Conservation (phyloP, 306 rosid genomes). For the Alnus glutinosa region DNA sequence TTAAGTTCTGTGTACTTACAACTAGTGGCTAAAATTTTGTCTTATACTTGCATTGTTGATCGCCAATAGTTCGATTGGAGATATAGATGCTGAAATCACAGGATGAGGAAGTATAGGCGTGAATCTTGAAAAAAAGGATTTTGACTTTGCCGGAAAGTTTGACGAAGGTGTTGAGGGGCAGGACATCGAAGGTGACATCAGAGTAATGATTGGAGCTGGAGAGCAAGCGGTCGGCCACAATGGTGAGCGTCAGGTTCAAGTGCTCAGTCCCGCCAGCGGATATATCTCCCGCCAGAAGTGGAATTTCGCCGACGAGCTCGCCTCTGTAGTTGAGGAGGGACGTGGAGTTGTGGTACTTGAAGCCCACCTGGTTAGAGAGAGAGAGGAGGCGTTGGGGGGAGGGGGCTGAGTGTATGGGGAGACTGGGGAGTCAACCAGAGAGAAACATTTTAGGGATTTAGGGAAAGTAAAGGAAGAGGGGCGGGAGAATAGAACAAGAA, state of each 20-base stretch:
- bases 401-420: too few relatives aligned
- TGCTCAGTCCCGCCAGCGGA: conserved; percentile 27
- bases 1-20: not conserved
- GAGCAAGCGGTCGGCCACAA: conserved; percentile 61
- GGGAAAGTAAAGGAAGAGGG: too few relatives aligned
- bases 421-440: too few relatives aligned
- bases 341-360: conserved; percentile 39
- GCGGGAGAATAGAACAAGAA: too few relatives aligned
- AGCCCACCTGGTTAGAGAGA: conserved; percentile 54
- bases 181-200: conserved; percentile 36
- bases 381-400: too few relatives aligned
- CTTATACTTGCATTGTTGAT: conserved; percentile 38
- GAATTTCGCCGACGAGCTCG: conserved; percentile 50
- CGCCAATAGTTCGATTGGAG: conserved; percentile 14
- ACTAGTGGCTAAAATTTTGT: conserved; percentile 34
- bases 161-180: conserved; percentile 47
- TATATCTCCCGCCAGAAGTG: conserved; percentile 39
- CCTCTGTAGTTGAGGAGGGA: conserved; percentile 61
- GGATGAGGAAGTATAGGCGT: conserved; percentile 34
- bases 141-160: conserved; percentile 40
- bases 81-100: conserved; percentile 51
- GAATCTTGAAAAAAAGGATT: conserved; percentile 42
- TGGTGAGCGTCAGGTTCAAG: conserved; percentile 43
- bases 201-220: conserved; percentile 19
- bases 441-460: too few relatives aligned